A percentile compares a stretch with the other conserved stretches of the same genome.
These are phyloP conservation scores for Yamadazyma blattariae DNA, from an alignment of 1,139 yeast genomes.

Conservation along the genomic window DNA sequence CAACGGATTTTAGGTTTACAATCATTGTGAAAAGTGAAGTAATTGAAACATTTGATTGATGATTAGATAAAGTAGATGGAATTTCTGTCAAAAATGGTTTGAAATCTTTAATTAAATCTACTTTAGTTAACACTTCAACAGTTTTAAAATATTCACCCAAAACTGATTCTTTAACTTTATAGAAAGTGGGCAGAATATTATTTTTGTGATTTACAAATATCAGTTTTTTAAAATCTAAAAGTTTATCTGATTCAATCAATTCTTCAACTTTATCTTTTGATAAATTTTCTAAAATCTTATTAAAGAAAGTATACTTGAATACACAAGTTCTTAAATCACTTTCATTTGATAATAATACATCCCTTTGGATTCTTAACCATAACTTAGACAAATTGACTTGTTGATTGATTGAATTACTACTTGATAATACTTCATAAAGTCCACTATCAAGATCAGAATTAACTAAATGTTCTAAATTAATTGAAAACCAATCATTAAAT, in stretches of 20 bases:
- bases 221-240: slow-evolving; percentile 17
- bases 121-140: slow-evolving; percentile 10
- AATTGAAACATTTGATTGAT: slow-evolving; percentile 24
- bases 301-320: slow-evolving; percentile 34
- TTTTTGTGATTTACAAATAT: slow-evolving; percentile 23
- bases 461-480: slow-evolving; percentile 1
- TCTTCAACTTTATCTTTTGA: background rate
- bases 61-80: slow-evolving; percentile 24
- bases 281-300: slow-evolving; percentile 16
- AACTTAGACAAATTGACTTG: slow-evolving; percentile 10
- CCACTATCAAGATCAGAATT: slow-evolving; percentile 4
- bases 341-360: slow-evolving; percentile 25
- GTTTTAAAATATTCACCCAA: slow-evolving; percentile 31
- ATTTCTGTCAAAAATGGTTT: slow-evolving; percentile 5
- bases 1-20: slow-evolving; percentile 5
- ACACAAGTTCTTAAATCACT: slow-evolving; percentile 23
- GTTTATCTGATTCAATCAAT: slow-evolving; percentile 5
- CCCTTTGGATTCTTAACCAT: slow-evolving; percentile 21
- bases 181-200: slow-evolving; percentile 28
- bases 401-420: background rate
- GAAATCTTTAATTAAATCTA: background rate
- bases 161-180: slow-evolving; percentile 42
- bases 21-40: slow-evolving; percentile 15
- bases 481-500: slow-evolving; percentile 3
- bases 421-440: slow-evolving; percentile 9